A percentile compares a stretch with the other conserved stretches of the same genome.
phyloP scores from a whole-genome alignment of 2,329 filamentous ascomycete genomes.

The Mycocentrospora acerina region DNA sequence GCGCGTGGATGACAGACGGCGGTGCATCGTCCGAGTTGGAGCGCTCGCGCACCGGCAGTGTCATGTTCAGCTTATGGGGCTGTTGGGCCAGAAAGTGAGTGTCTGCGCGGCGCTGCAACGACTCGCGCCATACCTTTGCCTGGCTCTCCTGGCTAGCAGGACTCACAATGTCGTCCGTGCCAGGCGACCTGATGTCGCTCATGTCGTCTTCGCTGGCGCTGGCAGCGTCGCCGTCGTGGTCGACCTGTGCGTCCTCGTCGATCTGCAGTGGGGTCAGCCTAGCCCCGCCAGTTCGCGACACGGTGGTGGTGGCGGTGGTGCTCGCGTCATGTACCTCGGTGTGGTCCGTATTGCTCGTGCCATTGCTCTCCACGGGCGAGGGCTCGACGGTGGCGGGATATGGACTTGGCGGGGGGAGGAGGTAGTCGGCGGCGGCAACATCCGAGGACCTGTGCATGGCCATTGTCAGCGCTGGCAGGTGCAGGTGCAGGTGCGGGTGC shows the following conservation, averaged over 20 bases:
- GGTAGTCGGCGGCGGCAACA: slow-evolving; percentile 47
- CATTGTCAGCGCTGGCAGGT: slow-evolving; percentile 31
- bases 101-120: not conserved
- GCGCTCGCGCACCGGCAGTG: slow-evolving; percentile 40
- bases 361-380: slow-evolving; percentile 82
- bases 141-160: slow-evolving; percentile 35
- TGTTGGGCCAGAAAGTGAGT: slow-evolving; percentile 15
- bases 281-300: slow-evolving; percentile 15
- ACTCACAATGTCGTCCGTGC: slow-evolving; percentile 38
- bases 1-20: slow-evolving; percentile 88
- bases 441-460: slow-evolving; percentile 45
- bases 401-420: slow-evolving; percentile 51
- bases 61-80: slow-evolving; percentile 51
- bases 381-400: slow-evolving; percentile 71
- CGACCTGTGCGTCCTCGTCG: slow-evolving; percentile 73
- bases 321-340: slow-evolving; percentile 58
- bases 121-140: slow-evolving; percentile 26
- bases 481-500: too few species aligned
- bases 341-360: slow-evolving; percentile 76
- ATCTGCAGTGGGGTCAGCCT: slow-evolving; percentile 51
- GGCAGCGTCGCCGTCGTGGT: too few species aligned
- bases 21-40: slow-evolving; percentile 73
- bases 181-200: slow-evolving; percentile 42
- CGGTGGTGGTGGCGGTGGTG: too few species aligned
- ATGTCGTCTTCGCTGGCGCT: slow-evolving; percentile 41